These are phyloP conservation scores for Panaeolus papilionaceus DNA, from an alignment of 768 basidiomycete species.

Conservation along the genomic window DNA sequence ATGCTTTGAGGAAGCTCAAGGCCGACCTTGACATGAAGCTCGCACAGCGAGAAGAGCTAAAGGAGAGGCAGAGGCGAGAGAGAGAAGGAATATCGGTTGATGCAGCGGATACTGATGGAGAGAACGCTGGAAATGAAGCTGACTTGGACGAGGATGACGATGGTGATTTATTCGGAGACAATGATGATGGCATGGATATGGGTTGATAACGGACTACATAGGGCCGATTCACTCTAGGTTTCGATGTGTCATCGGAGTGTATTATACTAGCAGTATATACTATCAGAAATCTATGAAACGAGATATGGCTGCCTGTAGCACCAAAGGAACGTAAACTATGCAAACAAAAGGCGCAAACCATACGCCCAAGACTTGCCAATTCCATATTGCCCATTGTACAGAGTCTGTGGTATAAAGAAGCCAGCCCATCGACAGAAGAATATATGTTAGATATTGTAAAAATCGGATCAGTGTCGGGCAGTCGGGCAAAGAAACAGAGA, in stretches of 20 bases:
- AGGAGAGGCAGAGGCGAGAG: conserved; percentile 72
- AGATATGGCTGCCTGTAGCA: conserved; percentile 73
- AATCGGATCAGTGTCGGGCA: conserved; percentile 29
- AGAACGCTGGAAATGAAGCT: conserved; percentile 39
- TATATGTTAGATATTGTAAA: conserved; percentile 45
- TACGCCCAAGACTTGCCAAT: conserved; percentile 80
- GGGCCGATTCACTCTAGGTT: conserved; percentile 14
- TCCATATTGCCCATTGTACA: conserved; percentile 61
- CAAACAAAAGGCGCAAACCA: conserved; percentile 89
- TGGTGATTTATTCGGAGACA: conserved; percentile 51
- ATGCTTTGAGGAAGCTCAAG: conserved; percentile 86
- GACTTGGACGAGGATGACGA: conserved; percentile 39
- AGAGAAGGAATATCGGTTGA: conserved; percentile 67
- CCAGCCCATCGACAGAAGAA: conserved; percentile 63
- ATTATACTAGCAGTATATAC: conserved; percentile 1
- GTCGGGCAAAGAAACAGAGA: conserved; percentile 51
- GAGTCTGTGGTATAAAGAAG: conserved; percentile 53
- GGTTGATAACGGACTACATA: conserved; percentile 14
- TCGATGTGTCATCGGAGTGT: conserved; percentile 1
- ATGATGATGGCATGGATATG: conserved; percentile 52
- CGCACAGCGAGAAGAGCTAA: conserved; percentile 79
- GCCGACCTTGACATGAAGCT: conserved; percentile 87
- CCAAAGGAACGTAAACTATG: conserved; percentile 76
- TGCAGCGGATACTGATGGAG: conserved; percentile 44
- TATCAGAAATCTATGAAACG: conserved; percentile 44